Evolutionary conservation across 768 basidiomycete genomes (phyloP), one percentile per base, ranked within the genome.

Genomic region (Lentinus brumalis): DNA sequence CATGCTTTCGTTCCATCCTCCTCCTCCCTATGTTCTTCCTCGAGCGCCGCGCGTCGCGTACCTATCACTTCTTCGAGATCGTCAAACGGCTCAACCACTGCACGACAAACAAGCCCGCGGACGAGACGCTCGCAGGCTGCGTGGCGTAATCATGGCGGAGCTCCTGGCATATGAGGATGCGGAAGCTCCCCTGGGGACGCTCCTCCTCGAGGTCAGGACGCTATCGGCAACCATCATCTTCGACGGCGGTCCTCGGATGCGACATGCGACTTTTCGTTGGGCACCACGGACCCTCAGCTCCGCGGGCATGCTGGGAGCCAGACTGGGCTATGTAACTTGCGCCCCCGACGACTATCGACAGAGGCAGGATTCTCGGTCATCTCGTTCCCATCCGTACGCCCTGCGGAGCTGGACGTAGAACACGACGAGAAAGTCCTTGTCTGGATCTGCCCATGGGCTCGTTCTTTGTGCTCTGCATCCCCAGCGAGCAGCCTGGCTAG

Each of bases 51-150:
- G n/a, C 15, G 12, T 16, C 44, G 44, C 44, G 3, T 3, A 16
- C 44, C 40, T 41, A 41, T 16, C 18, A 14, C 14, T 38, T 52
- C 31, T 16, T 10, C 4, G n/a, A 38, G 12, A 32, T 55, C n/a
- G 26, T 41, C 18, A 26, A 11, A 1, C 29, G 14, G 12, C 53
- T 44, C 7, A 11, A 18, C 11, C n/a, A 9, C n/a, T 11, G 53
- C 26, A 55, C 53, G 5, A 55, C 53, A 21, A 55, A 40, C 30
- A 55, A 55, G 42, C 38, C n/a, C 5, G 53, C 41, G 18, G 53
- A 55, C 39, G 53, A 55, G 42, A 55, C 53, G 12, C 16, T 42
- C 21, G 53, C 53, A 8, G 53, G 32, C 30, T 44, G 39, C 15
- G 44, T 10, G n/a, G 39, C 18, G 40, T 55, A 5, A n/a, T n/a